A percentile compares a stretch with the other conserved stretches of the same genome.
Conservation (phyloP, 1,139 yeast species). For the Yamadazyma kanchanaburiensis region DNA sequence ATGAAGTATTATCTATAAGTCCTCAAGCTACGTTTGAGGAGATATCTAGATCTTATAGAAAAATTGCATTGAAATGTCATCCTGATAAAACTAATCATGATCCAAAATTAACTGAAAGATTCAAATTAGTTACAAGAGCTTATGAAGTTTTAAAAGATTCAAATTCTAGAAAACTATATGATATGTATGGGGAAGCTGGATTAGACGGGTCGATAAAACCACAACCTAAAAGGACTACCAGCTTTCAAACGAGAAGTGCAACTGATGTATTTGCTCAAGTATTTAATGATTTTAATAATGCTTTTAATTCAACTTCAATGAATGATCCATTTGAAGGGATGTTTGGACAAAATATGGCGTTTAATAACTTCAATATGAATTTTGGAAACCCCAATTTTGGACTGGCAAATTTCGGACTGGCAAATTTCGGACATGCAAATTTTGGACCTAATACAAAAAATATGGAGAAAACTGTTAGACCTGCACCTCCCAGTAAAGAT, state of each 20-base stretch:
- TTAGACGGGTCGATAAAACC: conserved; percentile 26
- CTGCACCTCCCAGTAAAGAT: conserved; percentile 13
- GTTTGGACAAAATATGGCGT: conserved; percentile 8
- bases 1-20: conserved; percentile 36
- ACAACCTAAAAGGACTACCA: conserved; percentile 4
- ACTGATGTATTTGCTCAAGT: conserved; percentile 38
- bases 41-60: conserved; percentile 38
- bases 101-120: conserved; percentile 40
- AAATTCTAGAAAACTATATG: conserved; percentile 29
- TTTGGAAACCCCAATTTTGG: too few relatives aligned
- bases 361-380: conserved; percentile 8
- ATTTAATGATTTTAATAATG: conserved; percentile 34
- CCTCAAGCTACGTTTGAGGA: conserved; percentile 36
- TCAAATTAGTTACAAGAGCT: conserved; percentile 42
- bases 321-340: conserved; percentile 10
- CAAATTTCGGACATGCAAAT: background rate
- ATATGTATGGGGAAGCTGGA: conserved; percentile 38
- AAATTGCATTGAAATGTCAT: conserved; percentile 40
- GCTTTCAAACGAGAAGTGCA: conserved; percentile 12
- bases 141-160: conserved; percentile 39
- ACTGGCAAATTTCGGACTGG: background rate
- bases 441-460: conserved; percentile 2
- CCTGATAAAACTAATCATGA: conserved; percentile 49
- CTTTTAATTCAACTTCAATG: conserved; percentile 20
- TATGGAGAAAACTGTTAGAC: conserved; percentile 22